phyloP scores from a whole-genome alignment of 1,284 basidiomycete genomes.

The Pascua sp. region DNA sequence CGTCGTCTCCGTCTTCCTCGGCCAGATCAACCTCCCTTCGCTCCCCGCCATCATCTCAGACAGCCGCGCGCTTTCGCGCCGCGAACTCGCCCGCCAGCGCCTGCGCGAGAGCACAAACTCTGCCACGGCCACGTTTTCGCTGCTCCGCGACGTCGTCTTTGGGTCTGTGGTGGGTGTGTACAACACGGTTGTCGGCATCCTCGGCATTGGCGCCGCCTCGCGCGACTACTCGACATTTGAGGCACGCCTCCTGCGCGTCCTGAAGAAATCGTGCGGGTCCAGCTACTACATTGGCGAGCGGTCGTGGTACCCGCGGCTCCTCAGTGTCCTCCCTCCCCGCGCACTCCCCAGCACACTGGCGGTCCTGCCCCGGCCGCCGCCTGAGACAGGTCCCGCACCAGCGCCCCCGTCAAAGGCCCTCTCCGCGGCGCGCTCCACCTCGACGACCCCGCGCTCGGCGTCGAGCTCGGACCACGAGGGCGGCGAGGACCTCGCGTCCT shows the following conservation, averaged over 20 bases:
- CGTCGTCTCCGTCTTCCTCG: slow-evolving; percentile 38
- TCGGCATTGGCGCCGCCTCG: slow-evolving; percentile 31
- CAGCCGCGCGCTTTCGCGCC: slow-evolving; percentile 24
- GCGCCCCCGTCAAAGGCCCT: slow-evolving; percentile 15
- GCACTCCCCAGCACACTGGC: slow-evolving; percentile 24
- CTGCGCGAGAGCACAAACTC: slow-evolving; percentile 20
- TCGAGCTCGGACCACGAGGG: slow-evolving; percentile 37
- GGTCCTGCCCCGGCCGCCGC: slow-evolving; percentile 27
- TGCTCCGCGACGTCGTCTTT: slow-evolving; percentile 31
- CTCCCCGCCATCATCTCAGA: slow-evolving; percentile 36
- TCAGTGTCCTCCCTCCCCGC: slow-evolving; percentile 23
- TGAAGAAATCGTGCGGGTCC: slow-evolving; percentile 22
- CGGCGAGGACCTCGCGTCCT: slow-evolving; percentile 36
- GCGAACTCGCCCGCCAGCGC: slow-evolving; percentile 30
- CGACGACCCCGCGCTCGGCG: slow-evolving; percentile 17
- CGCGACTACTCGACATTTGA: slow-evolving; percentile 38
- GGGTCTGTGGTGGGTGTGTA: not conserved
- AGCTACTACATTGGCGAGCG: slow-evolving; percentile 32
- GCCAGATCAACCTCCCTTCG: slow-evolving; percentile 36
- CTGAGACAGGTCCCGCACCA: slow-evolving; percentile 29
- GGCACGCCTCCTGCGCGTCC: slow-evolving; percentile 25
- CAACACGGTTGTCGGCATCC: slow-evolving; percentile 13
- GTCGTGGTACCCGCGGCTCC: slow-evolving; percentile 27
- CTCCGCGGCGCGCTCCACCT: not conserved
- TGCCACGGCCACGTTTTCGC: slow-evolving; percentile 23